Evolutionary conservation across 2,329 filamentous ascomycete species (phyloP), one percentile per base, ranked within the genome.

Genomic region (Trichophaea hybrida): DNA sequence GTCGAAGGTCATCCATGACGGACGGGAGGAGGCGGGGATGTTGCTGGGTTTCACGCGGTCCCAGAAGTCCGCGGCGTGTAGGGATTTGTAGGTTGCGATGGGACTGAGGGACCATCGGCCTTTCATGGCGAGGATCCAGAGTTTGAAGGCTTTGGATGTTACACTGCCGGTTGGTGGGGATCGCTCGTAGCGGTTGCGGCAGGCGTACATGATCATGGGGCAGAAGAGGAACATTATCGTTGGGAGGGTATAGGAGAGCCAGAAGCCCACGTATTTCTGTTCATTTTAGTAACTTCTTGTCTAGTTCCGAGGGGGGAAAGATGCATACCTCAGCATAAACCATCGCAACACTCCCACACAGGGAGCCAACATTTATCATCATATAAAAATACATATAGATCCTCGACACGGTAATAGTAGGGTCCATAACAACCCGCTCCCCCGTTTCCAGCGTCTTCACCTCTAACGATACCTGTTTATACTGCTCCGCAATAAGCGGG

Each of bases 1-100:
- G 63, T 91, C 86, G 66, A 88, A 89, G 0, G 82, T 85, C 83
- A 90, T 89, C 85, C 85, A 90, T 0, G 58, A 44, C 0, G 85
- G 85, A 58, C 82, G 81, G 64, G 76, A 70, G 1, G 71, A 71
- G 40, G 77, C 73, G 7, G 77, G 73, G 5, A 87, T 75, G 38
- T 75, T 74, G 69, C 81, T 85, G 2, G 85, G 85, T 73, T 86
- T 86, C 61, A 81, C 80, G 3, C 75, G 69, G 32, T 87, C 80
- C 81, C 84, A 88, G 73, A 86, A 78, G 13, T 75, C 74, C 5
- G 75, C 74, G 56, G 75, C 74, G 61, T 80, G 76, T 67, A 83
- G 75, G 67, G 81, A 79, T 67, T 73, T 77, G 70, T 77, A 55
- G 10, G 80, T 83, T 24, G 70, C 72, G 48, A 81, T 72, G 1